Base-by-base conservation (phyloP, 2,329 filamentous ascomycete genomes). In the Cercospora janseana region DNA sequence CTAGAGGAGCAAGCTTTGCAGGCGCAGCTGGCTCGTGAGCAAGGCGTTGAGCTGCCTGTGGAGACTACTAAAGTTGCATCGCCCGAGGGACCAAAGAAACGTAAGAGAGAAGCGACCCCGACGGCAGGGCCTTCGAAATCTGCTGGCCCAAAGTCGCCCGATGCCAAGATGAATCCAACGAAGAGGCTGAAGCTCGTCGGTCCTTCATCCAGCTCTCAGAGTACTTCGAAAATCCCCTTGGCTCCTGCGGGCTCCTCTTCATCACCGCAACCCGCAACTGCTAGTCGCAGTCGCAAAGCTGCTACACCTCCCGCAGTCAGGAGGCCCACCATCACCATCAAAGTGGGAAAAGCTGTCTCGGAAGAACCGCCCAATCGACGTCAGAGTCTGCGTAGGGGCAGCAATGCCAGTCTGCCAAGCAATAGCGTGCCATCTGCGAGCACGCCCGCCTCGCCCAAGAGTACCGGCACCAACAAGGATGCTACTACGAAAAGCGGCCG, bases 41-140 rank as follows among this genome's bases (percentile, higher is more conserved):
- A 66, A 50, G 63, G 59, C 12, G 51, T 58, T 15, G 63, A 62
- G n/a, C 28, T 44, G 8, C 29, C 49, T 4, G 35, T 46, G 7
- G 51, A 52, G 8, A 52, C 52, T 13, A 46, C 32, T 2, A 40
- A 37, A 4, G 46, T 41, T 6, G 52, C 55, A 5, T 63, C 62
- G 10, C 21, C 57, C 9, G 44, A 60, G 31, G 46, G 31, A 1
- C 54, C 63, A 7, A 73, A 68, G 58, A 83, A 83, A 66, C 74
- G 80, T 44, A 83, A 82, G 61, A 70, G 76, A 31, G 79, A 82
- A 32, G 26, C 37, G 28, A 50, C 50, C 3, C 35, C 50, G 6
- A 41, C 53, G 7, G 44, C 49, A 4, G 51, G 49, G 16, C 27
- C 54, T n/a, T 48, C 51, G 3, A 55, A 55, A 12, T 46, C 51